These are phyloP conservation scores for Thymus mandschuricus DNA, from an alignment of 257 asterid genomes.

Conservation along the genomic window DNA sequence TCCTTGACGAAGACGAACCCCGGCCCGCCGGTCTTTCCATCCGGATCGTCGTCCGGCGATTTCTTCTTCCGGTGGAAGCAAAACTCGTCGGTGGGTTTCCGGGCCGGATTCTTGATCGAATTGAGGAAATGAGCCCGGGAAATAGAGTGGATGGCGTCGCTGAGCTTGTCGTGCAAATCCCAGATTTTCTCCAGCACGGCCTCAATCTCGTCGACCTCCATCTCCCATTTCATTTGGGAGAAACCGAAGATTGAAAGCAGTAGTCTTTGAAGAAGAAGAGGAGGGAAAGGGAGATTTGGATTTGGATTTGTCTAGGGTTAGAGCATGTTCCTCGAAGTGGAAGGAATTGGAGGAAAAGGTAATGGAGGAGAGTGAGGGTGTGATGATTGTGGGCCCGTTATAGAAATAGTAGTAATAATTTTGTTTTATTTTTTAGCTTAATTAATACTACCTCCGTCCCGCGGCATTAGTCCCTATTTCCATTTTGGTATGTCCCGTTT, in stretches of 20 bases:
- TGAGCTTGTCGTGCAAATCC: slow-evolving; percentile 97
- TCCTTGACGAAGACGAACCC: slow-evolving; percentile 87
- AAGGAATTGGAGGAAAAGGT: slow-evolving; percentile 31
- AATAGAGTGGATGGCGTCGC: slow-evolving; percentile 91
- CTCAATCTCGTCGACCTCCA: slow-evolving; percentile 88
- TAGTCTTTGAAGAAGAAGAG: too few species aligned
- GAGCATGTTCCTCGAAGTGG: slow-evolving; percentile 7
- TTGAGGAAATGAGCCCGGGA: slow-evolving; percentile 82
- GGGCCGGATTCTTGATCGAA: slow-evolving; percentile 60
- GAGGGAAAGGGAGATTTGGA: background rate
- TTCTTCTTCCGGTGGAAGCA: slow-evolving; percentile 45
- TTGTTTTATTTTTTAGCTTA: too few species aligned
- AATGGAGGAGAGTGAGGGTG: slow-evolving; percentile 1
- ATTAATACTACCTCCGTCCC: too few species aligned
- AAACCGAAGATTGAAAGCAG: background rate
- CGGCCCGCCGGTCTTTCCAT: slow-evolving; percentile 40
- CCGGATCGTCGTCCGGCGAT: slow-evolving; percentile 40
- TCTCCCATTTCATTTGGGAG: slow-evolving; percentile 75
- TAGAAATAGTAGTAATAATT: too few species aligned
- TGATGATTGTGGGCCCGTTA: slow-evolving; percentile 20
- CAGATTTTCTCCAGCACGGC: slow-evolving; percentile 83
- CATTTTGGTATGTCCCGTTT: too few species aligned
- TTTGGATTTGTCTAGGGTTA: slow-evolving; percentile 34
- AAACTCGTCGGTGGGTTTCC: slow-evolving; percentile 42
- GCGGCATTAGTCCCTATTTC: too few species aligned